Base-by-base conservation (phyloP, 2,329 filamentous ascomycete species). In the Cercospora nicotianae region DNA sequence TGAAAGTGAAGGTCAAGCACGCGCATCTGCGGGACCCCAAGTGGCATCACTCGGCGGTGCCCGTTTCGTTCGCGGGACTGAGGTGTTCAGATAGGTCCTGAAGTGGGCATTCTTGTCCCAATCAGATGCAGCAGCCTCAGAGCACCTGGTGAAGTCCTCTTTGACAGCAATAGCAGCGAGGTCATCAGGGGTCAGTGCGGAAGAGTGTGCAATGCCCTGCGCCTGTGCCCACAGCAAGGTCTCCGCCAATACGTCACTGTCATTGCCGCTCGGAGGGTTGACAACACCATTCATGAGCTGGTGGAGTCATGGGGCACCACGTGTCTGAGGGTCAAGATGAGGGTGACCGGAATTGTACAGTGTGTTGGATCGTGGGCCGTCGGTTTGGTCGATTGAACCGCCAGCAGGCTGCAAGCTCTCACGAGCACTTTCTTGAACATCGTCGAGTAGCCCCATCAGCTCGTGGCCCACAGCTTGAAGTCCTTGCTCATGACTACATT, bases 401-500 rank as follows among this genome's bases (percentile, higher is more conserved):
- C 13, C 6, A 16, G 13, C 10, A 5, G 20, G 20, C 53, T 28
- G 18, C 26, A 33, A 30, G 23, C 5, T 3, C 53, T 58, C 16
- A 9, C 13, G 13, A 31, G 26, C 3, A 2, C n/a, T 4, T 2
- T 18, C 28, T 5, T 26, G 10, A 4, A 16, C n/a, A 30, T 48
- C 13, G 26, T 45, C 10, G 13, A 64, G 51, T 39, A 57, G 9
- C 18, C 2, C 33, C 48, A 64, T 39, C 0, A 64, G 62, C 6
- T 58, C 51, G 16, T 26, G 3, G 0, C 62, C 62, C 16, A 64
- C 18, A 12, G 48, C 48, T 31, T 58, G 30, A 55, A 23, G 20
- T 1, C 73, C 74, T 20, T 74, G 67, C 39, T 71, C 66, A 18
- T 73, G 72, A 5, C 33, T 42, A 28, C 74, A 64, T 28, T 76